Conservation (phyloP, 805 yeast species). For the Zygosaccharomyces pseudorouxii region DNA sequence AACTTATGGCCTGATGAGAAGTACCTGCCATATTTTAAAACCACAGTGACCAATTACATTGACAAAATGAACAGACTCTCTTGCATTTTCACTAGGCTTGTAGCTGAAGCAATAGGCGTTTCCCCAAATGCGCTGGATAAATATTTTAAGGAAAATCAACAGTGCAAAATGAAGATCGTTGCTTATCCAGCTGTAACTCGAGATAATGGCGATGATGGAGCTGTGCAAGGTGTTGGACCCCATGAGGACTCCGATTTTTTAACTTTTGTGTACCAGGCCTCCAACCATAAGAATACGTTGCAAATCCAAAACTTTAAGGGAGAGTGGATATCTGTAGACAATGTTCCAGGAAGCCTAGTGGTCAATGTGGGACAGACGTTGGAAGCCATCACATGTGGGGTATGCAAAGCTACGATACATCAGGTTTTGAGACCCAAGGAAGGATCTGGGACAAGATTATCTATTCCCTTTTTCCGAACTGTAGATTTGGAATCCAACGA, state of each 20-base stretch:
- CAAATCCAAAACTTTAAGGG: constrained; percentile 55
- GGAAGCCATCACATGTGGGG: constrained; percentile 55
- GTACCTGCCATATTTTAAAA: constrained; percentile 42
- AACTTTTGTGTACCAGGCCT: constrained; percentile 57
- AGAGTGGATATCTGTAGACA: constrained; percentile 52
- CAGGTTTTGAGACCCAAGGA: constrained; percentile 44
- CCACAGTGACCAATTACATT: constrained; percentile 41
- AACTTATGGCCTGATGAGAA: constrained; percentile 48
- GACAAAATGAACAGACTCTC: constrained; percentile 44
- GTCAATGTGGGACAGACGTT: constrained; percentile 59
- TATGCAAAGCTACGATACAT: constrained; percentile 57
- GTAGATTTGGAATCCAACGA: constrained; percentile 15
- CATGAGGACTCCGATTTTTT: constrained; percentile 63
- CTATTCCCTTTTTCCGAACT: constrained; percentile 25
- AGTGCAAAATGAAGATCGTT: constrained; percentile 49
- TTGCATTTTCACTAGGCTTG: constrained; percentile 40
- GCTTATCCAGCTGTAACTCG: constrained; percentile 45
- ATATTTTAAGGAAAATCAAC: constrained; percentile 50
- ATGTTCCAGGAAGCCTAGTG: constrained; percentile 45
- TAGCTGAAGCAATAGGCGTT: constrained; percentile 54
- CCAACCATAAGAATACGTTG: constrained; percentile 45
- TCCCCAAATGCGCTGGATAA: constrained; percentile 41
- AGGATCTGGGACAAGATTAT: constrained; percentile 23
- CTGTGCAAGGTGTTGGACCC: constrained; percentile 55
- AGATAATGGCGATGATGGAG: constrained; percentile 26